Evolutionary conservation across 805 yeast species (phyloP).

Genomic region (Candida succiphila): DNA sequence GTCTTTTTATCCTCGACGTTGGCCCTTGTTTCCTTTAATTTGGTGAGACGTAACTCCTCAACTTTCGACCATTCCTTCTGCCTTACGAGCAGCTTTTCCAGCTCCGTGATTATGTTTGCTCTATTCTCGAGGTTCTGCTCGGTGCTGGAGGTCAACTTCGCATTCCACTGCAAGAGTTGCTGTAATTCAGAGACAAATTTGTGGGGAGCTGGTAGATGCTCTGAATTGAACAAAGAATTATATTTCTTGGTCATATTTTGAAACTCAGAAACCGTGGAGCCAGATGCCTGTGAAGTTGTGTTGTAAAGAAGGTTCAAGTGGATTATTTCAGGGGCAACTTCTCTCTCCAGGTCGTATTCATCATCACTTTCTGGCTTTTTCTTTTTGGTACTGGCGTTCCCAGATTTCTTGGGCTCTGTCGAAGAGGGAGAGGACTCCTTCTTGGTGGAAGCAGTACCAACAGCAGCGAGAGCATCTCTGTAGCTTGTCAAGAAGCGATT

Average conservation of each 20-base stretch:
- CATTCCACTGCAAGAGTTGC: constrained; percentile 7
- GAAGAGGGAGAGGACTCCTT: not conserved
- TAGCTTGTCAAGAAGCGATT: constrained; percentile 10
- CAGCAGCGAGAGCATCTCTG: not conserved
- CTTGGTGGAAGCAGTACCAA: constrained; percentile 1
- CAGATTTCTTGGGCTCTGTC: not conserved
- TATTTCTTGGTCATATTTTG: constrained; percentile 13
- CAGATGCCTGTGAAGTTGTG: constrained; percentile 11
- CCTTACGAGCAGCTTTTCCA: constrained; percentile 16
- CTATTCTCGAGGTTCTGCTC: constrained; percentile 11
- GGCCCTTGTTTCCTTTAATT: constrained; percentile 8
- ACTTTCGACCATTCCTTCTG: constrained; percentile 22
- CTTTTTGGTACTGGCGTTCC: not conserved
- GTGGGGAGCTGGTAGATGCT: constrained; percentile 21
- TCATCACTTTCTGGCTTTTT: not conserved
- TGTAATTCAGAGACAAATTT: constrained; percentile 16
- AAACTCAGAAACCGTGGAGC: constrained; percentile 10
- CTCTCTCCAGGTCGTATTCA: constrained; percentile 2
- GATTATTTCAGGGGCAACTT: constrained; percentile 15
- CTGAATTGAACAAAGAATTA: constrained; percentile 16
- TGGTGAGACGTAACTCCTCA: constrained; percentile 13
- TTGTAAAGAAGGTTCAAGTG: constrained; percentile 14
- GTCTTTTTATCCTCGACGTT: constrained; percentile 10
- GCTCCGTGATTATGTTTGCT: constrained; percentile 11
- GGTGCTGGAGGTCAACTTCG: constrained; percentile 5